These are phyloP conservation scores for Leccinum fibrillosum DNA, from an alignment of 768 basidiomycete genomes.

Conservation along the genomic window DNA sequence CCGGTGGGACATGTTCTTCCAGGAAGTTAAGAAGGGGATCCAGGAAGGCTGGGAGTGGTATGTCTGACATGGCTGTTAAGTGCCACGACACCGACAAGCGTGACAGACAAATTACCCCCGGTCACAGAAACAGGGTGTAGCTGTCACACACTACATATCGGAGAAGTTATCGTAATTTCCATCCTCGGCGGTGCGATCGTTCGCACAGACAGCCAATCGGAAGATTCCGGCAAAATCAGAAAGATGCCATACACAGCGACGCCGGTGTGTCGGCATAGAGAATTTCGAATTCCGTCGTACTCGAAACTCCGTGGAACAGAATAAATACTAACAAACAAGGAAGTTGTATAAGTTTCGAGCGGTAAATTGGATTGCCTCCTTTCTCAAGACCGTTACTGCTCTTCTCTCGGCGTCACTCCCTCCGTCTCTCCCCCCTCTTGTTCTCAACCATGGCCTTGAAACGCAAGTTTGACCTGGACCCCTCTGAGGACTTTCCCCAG, in stretches of 20 bases:
- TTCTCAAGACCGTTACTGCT: constrained; percentile 24
- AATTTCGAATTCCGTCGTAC: constrained; percentile 15
- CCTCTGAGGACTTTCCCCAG: constrained; percentile 48
- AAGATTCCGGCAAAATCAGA: constrained; percentile 14
- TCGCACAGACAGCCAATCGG: constrained; percentile 27
- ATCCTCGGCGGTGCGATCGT: constrained; percentile 1
- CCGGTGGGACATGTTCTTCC: constrained; percentile 50
- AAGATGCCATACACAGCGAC: background rate
- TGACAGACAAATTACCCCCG: constrained; percentile 11
- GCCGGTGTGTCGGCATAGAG: constrained; percentile 16
- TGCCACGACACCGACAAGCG: constrained; percentile 22
- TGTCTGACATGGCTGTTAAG: constrained; percentile 24
- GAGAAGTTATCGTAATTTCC: constrained; percentile 7
- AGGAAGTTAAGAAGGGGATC: constrained; percentile 55
- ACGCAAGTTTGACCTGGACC: constrained; percentile 66
- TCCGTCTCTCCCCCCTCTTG: constrained; percentile 6
- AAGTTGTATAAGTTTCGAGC: constrained; percentile 31
- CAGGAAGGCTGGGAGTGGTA: constrained; percentile 46
- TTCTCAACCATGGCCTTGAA: constrained; percentile 60
- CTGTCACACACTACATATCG: constrained; percentile 8
- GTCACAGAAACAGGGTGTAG: constrained; percentile 13
- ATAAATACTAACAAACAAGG: constrained; percentile 28
- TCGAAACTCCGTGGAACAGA: constrained; percentile 21
- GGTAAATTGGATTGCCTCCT: constrained; percentile 19
- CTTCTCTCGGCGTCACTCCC: constrained; percentile 3